Base-by-base conservation (phyloP, 2,329 filamentous ascomycete genomes). In the Trichophyton verrucosum region DNA sequence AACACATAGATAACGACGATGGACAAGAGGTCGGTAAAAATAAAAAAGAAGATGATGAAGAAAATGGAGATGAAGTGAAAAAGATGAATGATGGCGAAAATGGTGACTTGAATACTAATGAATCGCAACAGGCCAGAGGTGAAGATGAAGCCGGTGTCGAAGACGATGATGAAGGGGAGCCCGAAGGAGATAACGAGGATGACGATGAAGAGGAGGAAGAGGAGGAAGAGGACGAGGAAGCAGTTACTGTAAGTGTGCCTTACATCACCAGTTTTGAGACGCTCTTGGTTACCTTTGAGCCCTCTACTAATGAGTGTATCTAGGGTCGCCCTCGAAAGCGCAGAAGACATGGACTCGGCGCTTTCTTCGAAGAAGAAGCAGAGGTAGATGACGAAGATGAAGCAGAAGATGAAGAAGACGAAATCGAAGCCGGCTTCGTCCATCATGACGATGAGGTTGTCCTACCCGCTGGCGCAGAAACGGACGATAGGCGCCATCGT, bases 291-390 rank as follows among this genome's bases (percentile, higher is more conserved):
- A 3, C 30, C 46, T 38, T 20, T n/a, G 27, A 13, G 38, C 56
- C 40, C 33, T 13, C 6, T 36, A 27, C 70, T 62, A 69, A 64
- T 5, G 7, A 33, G 20, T 13, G 40, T 62, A 20, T 57, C 61
- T 59, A 86, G 81, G 81, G 80, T 61, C 84, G 89, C 70, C 88
- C 89, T 61, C 83, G 87, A 68, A 97, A 97, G 75, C 88, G 91
- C 61, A 76, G 81, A 70, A 86, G 84, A 72, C 85, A 88, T 65
- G 82, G 82, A 65, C 84, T 89, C 65, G 89, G 89, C 68, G 86
- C 87, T 69, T 96, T 96, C 83, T 86, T 99, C 76, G 94, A 99
- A 84, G 89, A 92, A 70, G 94, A 99, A 80, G 94, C 94, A 73
- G 94, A 96, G 76, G 94, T 99, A 67, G 94, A 97, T 70, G 94